Conservation (phyloP, 164 flowering plant genomes). For the Sextonia rubra region DNA sequence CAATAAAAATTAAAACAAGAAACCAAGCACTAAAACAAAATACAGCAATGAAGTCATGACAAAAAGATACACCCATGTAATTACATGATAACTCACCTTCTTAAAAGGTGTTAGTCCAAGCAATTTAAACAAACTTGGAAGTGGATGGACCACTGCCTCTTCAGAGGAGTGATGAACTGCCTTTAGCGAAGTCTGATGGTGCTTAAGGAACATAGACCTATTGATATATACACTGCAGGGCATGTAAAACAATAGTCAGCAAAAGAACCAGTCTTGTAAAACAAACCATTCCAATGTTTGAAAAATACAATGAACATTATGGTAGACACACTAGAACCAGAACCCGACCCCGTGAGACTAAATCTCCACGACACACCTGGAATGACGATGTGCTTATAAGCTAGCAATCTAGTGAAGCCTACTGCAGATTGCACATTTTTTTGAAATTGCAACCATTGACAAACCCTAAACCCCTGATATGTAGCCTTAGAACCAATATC, state of each 20-base stretch:
- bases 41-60: neutral
- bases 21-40: neutral
- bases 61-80: neutral
- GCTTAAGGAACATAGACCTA: slow-evolving; percentile 70
- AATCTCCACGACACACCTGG: too few relatives aligned
- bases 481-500: too few relatives aligned
- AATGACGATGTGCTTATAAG: too few relatives aligned
- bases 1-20: neutral
- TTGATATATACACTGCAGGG: slow-evolving; percentile 68
- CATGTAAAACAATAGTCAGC: slow-evolving; percentile 4
- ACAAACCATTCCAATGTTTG: too few relatives aligned
- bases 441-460: too few relatives aligned
- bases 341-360: too few relatives aligned
- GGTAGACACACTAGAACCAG: neutral
- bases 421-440: too few relatives aligned
- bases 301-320: neutral
- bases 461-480: too few relatives aligned
- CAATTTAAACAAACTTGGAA: slow-evolving; percentile 75
- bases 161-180: slow-evolving; percentile 38
- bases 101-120: slow-evolving; percentile 72
- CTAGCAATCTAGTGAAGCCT: too few relatives aligned
- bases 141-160: slow-evolving; percentile 74
- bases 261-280: neutral
- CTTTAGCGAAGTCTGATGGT: slow-evolving; percentile 58
- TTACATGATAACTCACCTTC: slow-evolving; percentile 41